These are phyloP conservation scores for Suillus clintonianus DNA, from an alignment of 768 basidiomycete genomes.

Conservation along the genomic window DNA sequence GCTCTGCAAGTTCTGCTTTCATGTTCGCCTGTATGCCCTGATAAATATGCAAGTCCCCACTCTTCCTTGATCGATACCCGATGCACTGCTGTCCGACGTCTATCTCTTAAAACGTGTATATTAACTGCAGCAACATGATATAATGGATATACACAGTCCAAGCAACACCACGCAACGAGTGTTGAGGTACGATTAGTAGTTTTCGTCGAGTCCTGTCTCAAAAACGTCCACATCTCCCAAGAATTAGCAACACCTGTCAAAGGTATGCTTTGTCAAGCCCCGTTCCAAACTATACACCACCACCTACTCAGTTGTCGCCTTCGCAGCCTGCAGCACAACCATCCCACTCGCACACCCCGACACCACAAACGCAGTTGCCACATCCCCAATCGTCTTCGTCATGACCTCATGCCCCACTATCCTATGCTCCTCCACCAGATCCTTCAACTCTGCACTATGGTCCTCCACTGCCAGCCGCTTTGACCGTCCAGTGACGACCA, in stretches of 20 bases:
- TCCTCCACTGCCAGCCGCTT: constrained; percentile 71
- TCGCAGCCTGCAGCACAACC: constrained; percentile 69
- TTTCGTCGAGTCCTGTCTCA: neutral
- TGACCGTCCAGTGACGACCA: constrained; percentile 76
- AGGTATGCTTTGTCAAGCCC: neutral
- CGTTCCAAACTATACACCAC: neutral
- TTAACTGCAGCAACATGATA: no score
- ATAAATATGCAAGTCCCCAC: no score
- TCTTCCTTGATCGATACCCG: no score
- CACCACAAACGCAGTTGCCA: constrained; percentile 77
- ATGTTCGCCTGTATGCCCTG: no score
- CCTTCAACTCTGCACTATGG: constrained; percentile 70
- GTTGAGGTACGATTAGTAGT: neutral
- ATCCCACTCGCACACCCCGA: constrained; percentile 51
- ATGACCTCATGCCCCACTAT: constrained; percentile 37
- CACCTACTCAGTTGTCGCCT: constrained; percentile 17
- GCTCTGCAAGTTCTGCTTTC: no score
- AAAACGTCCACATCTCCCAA: neutral
- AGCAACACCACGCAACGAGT: no score
- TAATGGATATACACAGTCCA: neutral
- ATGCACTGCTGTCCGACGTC: no score
- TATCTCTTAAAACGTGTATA: no score
- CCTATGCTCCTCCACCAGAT: constrained; percentile 49
- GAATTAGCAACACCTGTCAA: neutral
- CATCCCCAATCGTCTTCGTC: constrained; percentile 83